Evolutionary conservation across 495 filamentous ascomycete genomes (phyloP), one percentile per base, ranked within the genome.

Genomic region (Hypoxylon crocopeplum): DNA sequence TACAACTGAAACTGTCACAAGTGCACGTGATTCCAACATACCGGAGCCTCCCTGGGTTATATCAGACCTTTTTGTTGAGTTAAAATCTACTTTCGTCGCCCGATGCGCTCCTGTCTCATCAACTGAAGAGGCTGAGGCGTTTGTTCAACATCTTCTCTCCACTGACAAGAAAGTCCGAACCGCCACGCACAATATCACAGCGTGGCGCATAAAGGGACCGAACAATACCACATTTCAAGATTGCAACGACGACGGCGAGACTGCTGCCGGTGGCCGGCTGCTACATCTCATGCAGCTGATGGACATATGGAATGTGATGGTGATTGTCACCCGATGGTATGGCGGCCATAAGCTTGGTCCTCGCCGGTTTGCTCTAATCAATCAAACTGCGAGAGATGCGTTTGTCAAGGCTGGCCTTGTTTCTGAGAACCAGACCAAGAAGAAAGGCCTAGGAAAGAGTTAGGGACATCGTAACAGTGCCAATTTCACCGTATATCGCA

Each of bases 311-410:
- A 84, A 94, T 72, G 84, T 88, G 6, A 85, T 97, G 70, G 92
- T 98, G 1, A 88, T 98, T n/a, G 94, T 98, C 13, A 91, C 88
- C 29, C 74, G 94, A 45, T 98, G 94, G 94, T 98, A 95, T 75
- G 94, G 94, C 0, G 94, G 94, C 0, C 80, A 93, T 34, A 86
- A 90, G 53, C 71, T 98, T 17, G 94, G 94, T 0, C 92, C 93
- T 40, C 87, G 92, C 66, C 76, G 94, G 53, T 98, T 98, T 71
- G 83, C 91, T 24, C 77, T 96, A 19, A 97, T 98, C 59, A 95
- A 94, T 66, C 80, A 82, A 48, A 90, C 84, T 15, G 94, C 93
- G 7, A 81, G 93, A 62, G 92, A 96, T 75, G 89, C 89, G 20
- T 79, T 98, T 65, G 82, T 96, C 10, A 84, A 84, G 69, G 91